Base-by-base conservation (phyloP, 257 asterid genomes). In the Solanum paucissectum region DNA sequence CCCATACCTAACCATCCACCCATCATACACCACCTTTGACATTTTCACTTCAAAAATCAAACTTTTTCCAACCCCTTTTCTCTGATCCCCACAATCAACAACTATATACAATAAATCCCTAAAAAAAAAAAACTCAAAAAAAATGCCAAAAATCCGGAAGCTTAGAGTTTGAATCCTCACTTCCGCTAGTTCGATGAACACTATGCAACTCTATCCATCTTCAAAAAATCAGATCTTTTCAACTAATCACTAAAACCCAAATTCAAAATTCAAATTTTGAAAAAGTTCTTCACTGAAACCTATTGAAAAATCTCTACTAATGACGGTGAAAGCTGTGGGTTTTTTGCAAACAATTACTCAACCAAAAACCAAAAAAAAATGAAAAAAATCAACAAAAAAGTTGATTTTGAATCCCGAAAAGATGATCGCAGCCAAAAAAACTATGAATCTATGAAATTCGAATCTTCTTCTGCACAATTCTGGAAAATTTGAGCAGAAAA, bases 1-100 rank as follows among this genome's bases (percentile, higher is more conserved):
- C n/a, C 98, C 98, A 91, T 95, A 95, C 91, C 99, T 92, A 92
- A 95, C 99, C 98, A 95, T 92, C 99, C 98, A 95, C 88, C 99
- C 99, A 88, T 96, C 99, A 88, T 95, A 94, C 52, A 96, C 94
- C 88, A 94, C 96, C 90, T 92, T 95, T 85, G 95, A 90, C 99
- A 96, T 81, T 46, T 46, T 81, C 68, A 69, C 12, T 73, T 34
- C 79, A 73, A 73, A 73, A 36, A 18, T 34, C 29, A 36, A 74
- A 74, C 32, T 21, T 74, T 33, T 34, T 37, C 3, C 52, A 5
- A 74, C 83, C 18, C 27, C 46, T 73, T 34, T 34, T 72, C 79
- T 72, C 14, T 34, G 13, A 74, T 37, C 33, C 10, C 83, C 25
- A 9, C 27, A 74, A 74, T 74, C 27, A 74, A 37, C 83, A 37